phyloP scores from a whole-genome alignment of 1,284 basidiomycete genomes.

The Singerocomus inundabilis region DNA sequence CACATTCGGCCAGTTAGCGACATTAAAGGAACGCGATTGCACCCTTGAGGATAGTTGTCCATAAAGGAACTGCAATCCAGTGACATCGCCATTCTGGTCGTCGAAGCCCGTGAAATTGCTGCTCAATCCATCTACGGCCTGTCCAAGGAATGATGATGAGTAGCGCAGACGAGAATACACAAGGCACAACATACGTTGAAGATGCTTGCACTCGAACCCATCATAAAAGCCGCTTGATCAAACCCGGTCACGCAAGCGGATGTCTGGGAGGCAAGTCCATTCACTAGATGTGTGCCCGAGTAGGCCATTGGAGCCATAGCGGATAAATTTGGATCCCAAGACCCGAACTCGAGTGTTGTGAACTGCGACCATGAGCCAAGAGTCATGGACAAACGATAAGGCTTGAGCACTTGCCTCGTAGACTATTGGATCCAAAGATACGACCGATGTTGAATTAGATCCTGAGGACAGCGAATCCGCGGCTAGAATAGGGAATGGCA shows the following conservation, averaged over 20 bases:
- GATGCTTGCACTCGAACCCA: slow-evolving; percentile 62
- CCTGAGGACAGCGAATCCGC: slow-evolving; percentile 52
- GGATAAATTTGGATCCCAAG: slow-evolving; percentile 63
- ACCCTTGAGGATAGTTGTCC: slow-evolving; percentile 46
- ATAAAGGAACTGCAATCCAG: slow-evolving; percentile 45
- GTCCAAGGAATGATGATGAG: slow-evolving; percentile 29
- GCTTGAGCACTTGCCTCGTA: slow-evolving; percentile 49
- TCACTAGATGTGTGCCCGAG: slow-evolving; percentile 55
- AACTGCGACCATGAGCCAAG: slow-evolving; percentile 42
- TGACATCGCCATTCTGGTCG: slow-evolving; percentile 35
- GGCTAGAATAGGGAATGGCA: slow-evolving; percentile 59
- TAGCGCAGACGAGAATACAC: not conserved
- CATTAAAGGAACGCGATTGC: slow-evolving; percentile 53
- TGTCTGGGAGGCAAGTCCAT: slow-evolving; percentile 48
- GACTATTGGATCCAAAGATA: slow-evolving; percentile 48
- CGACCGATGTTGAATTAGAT: slow-evolving; percentile 42
- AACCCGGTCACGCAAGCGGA: slow-evolving; percentile 62
- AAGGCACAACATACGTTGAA: slow-evolving; percentile 50
- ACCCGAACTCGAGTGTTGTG: slow-evolving; percentile 63
- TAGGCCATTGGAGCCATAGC: slow-evolving; percentile 59
- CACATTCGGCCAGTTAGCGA: slow-evolving; percentile 67
- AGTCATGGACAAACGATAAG: not conserved
- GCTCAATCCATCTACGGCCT: slow-evolving; percentile 46
- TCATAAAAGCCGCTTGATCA: slow-evolving; percentile 64
- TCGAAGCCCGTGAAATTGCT: slow-evolving; percentile 37